Evolutionary conservation across 768 basidiomycete species (phyloP).

Genomic region (Xerocomus brunneocitrinus): DNA sequence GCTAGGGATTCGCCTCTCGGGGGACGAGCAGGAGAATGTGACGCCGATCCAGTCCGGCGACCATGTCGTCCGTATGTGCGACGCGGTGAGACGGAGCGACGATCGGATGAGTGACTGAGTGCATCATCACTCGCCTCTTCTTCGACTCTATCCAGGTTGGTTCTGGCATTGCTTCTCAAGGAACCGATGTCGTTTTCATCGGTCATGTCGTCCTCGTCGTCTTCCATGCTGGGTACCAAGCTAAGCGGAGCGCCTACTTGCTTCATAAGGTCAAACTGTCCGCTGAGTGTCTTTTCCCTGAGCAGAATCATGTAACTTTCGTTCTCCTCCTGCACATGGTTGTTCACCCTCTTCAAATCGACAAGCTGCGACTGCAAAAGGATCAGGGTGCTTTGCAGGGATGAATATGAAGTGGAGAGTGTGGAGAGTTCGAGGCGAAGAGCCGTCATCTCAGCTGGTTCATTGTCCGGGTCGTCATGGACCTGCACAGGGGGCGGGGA

Average conservation of each 20-base stretch:
- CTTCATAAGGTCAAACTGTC: slow-evolving; percentile 75
- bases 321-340: slow-evolving; percentile 90
- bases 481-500: slow-evolving; percentile 37
- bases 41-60: slow-evolving; percentile 52
- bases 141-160: slow-evolving; percentile 59
- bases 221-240: slow-evolving; percentile 37
- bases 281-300: slow-evolving; percentile 85
- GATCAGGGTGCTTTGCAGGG: slow-evolving; percentile 79
- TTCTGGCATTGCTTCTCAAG: slow-evolving; percentile 52
- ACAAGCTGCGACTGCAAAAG: slow-evolving; percentile 79
- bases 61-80: slow-evolving; percentile 42
- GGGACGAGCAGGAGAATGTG: slow-evolving; percentile 40
- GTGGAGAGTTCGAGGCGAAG: slow-evolving; percentile 82
- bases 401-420: slow-evolving; percentile 78
- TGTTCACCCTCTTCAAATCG: slow-evolving; percentile 85
- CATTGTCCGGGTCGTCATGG: slow-evolving; percentile 56
- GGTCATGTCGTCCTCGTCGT: slow-evolving; percentile 29
- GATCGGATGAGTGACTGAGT: slow-evolving; percentile 36
- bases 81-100: slow-evolving; percentile 37
- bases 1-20: slow-evolving; percentile 78
- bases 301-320: slow-evolving; percentile 95
- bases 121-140: slow-evolving; percentile 44
- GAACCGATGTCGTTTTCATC: slow-evolving; percentile 49
- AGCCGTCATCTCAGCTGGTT: slow-evolving; percentile 85
- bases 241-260: slow-evolving; percentile 53